These are phyloP conservation scores for Fraxinus latifolia DNA, from an alignment of 305 asterid genomes.

Conservation along the genomic window DNA sequence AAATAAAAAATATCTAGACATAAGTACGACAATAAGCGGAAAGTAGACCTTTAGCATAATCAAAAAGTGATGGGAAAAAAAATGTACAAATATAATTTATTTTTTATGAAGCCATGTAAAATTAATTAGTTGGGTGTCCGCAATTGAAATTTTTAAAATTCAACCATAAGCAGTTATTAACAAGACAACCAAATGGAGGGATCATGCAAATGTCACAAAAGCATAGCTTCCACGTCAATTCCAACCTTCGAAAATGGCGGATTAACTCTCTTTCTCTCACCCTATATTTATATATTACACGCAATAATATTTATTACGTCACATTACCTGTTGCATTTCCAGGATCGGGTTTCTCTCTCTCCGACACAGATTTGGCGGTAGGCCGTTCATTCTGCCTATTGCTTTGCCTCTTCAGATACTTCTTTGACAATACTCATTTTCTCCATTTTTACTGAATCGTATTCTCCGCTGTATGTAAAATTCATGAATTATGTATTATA, in stretches of 20 bases:
- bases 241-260: slow-evolving; percentile 46
- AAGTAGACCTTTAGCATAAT: too few relatives aligned
- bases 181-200: background rate
- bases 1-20: background rate
- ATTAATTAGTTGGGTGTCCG: background rate
- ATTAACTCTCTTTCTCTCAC: slow-evolving; percentile 12
- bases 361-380: slow-evolving; percentile 60
- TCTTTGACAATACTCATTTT: background rate
- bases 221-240: slow-evolving; percentile 21
- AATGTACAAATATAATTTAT: background rate
- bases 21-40: background rate
- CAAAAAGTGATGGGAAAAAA: background rate
- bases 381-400: slow-evolving; percentile 39
- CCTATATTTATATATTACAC: background rate
- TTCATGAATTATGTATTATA: slow-evolving; percentile 15
- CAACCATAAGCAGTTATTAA: background rate
- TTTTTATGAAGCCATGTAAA: background rate
- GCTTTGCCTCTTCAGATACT: slow-evolving; percentile 10
- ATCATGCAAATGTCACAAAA: slow-evolving; percentile 25
- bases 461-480: background rate
- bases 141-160: background rate
- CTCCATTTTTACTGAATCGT: background rate
- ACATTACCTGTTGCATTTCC: slow-evolving; percentile 27
- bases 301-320: slow-evolving; percentile 5
- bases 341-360: slow-evolving; percentile 32